Percentiles rank a stretch among this genome's conserved stretches.
Conservation (phyloP, 2,329 filamentous ascomycete genomes). For the Hypoxylon sp. region DNA sequence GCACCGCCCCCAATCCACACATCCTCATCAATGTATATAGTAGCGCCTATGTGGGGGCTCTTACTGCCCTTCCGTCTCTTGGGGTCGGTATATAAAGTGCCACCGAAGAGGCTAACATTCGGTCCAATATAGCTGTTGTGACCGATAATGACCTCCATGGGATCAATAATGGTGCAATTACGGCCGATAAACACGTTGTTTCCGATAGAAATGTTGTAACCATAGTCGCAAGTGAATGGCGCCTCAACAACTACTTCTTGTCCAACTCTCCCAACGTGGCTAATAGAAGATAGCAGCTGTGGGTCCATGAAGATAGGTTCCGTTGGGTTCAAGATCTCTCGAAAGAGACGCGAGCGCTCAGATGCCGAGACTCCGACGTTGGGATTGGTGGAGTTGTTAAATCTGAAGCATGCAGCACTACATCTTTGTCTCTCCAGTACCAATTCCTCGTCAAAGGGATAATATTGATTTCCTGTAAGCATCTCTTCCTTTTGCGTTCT, state of each 20-base stretch:
- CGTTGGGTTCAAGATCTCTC: constrained; percentile 77
- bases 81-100: constrained; percentile 79
- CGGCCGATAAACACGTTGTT: constrained; percentile 87
- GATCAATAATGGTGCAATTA: constrained; percentile 88
- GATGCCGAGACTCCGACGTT: constrained; percentile 77
- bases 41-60: constrained; percentile 77
- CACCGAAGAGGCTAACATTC: constrained; percentile 88
- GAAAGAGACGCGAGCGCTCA: constrained; percentile 79
- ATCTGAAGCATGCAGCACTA: constrained; percentile 83
- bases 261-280: constrained; percentile 75
- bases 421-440: constrained; percentile 88
- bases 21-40: constrained; percentile 86
- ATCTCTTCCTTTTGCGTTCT: constrained; percentile 90
- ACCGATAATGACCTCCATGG: constrained; percentile 86
- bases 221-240: constrained; percentile 94
- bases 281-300: constrained; percentile 65
- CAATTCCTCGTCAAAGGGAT: constrained; percentile 82
- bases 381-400: constrained; percentile 87
- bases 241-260: constrained; percentile 84
- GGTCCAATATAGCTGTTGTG: constrained; percentile 83
- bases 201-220: constrained; percentile 92
- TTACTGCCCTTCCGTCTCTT: constrained; percentile 80
- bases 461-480: constrained; percentile 84
- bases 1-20: constrained; percentile 86
- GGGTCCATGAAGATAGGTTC: constrained; percentile 71